phyloP scores from a whole-genome alignment of 352 stramenopile species.

The Pythium biforme region DNA sequence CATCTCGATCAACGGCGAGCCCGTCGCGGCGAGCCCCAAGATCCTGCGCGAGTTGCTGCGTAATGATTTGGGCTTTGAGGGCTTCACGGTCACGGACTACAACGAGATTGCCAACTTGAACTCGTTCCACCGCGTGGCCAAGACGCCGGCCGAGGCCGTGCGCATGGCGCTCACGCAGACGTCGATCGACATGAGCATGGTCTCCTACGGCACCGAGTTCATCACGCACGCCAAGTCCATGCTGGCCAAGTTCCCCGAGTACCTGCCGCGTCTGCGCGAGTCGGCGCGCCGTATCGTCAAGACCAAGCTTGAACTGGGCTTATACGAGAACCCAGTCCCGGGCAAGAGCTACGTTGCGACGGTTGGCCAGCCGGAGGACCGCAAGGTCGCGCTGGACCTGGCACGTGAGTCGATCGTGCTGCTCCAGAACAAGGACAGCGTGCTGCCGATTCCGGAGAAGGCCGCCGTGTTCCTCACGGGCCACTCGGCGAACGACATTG shows the following conservation, averaged over 20 bases:
- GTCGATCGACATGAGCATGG: constrained; percentile 85
- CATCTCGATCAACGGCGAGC: constrained; percentile 90
- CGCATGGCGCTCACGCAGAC: constrained; percentile 53
- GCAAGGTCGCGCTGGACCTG: constrained; percentile 23
- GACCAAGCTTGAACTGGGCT: constrained; percentile 28
- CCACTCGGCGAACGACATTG: constrained; percentile 64
- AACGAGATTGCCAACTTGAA: constrained; percentile 74
- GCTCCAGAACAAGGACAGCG: constrained; percentile 74
- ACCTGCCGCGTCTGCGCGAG: constrained; percentile 12
- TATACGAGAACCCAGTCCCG: constrained; percentile 28
- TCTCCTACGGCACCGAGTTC: constrained; percentile 33
- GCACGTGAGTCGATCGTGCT: constrained; percentile 56
- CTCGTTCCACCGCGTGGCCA: constrained; percentile 53
- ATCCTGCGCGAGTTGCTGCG: constrained; percentile 48
- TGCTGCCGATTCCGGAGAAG: constrained; percentile 49
- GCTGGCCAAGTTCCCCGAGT: constrained; percentile 17
- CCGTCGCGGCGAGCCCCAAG: constrained; percentile 81
- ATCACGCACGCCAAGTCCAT: constrained; percentile 29
- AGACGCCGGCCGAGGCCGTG: constrained; percentile 36
- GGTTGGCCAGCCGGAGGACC: constrained; percentile 23
- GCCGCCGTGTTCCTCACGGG: constrained; percentile 67
- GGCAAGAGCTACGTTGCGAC: constrained; percentile 29
- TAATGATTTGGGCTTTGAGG: constrained; percentile 61
- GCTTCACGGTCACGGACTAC: constrained; percentile 81
- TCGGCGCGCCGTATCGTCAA: constrained; percentile 28